Percentiles rank a stretch among this genome's conserved stretches.
Conservation (phyloP, 805 yeast species). For the Candida sanyiensis region DNA sequence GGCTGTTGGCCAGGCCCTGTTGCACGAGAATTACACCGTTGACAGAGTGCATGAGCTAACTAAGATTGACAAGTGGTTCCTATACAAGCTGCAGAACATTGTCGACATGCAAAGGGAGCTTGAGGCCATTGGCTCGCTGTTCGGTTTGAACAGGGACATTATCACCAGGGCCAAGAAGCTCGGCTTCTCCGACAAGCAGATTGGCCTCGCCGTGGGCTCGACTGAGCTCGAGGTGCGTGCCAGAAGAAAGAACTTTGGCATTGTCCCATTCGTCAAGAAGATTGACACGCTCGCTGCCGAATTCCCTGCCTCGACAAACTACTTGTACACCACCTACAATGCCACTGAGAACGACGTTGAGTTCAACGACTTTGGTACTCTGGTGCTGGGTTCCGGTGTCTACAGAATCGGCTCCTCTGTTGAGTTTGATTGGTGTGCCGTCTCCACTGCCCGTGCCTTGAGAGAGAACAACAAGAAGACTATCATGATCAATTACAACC, state of each 20-base stretch:
- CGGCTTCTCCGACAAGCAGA: slow-evolving; percentile 94
- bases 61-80: slow-evolving; percentile 94
- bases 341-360: slow-evolving; percentile 80
- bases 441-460: slow-evolving; percentile 89
- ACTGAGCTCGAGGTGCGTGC: slow-evolving; percentile 79
- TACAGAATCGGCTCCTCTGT: slow-evolving; percentile 98
- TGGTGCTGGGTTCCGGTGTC: slow-evolving; percentile 98
- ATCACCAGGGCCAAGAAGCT: slow-evolving; percentile 80
- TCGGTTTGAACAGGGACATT: slow-evolving; percentile 59
- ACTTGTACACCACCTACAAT: slow-evolving; percentile 91
- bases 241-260: slow-evolving; percentile 71
- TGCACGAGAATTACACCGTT: slow-evolving; percentile 86
- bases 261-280: slow-evolving; percentile 90
- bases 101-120: slow-evolving; percentile 77
- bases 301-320: slow-evolving; percentile 96
- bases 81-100: slow-evolving; percentile 87
- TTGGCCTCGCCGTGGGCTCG: slow-evolving; percentile 67
- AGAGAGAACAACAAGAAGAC: slow-evolving; percentile 85
- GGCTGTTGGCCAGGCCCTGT: slow-evolving; percentile 95
- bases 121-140: slow-evolving; percentile 55
- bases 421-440: slow-evolving; percentile 99
- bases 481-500: slow-evolving; percentile 95
- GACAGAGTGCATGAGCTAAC: slow-evolving; percentile 88
- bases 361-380: slow-evolving; percentile 84
- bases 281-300: slow-evolving; percentile 98